These are phyloP conservation scores for Helicosporidium sp. DNA, from an alignment of 139 green algal species.

Conservation along the genomic window DNA sequence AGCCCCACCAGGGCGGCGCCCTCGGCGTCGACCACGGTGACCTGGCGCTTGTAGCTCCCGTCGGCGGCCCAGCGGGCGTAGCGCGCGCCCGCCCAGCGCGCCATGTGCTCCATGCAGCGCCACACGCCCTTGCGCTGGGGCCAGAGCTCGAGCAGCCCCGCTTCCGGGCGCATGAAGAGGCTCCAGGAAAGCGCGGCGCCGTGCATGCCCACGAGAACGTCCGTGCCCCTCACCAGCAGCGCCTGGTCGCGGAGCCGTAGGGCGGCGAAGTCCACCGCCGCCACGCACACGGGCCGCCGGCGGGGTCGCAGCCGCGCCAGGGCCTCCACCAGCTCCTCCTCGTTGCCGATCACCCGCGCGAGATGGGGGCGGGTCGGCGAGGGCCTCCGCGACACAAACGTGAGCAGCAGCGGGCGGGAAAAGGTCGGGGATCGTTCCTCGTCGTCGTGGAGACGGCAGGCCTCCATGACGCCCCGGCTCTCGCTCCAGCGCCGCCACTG, in stretches of 20 bases:
- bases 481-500: not conserved
- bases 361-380: not conserved
- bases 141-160: slow-evolving; percentile 48
- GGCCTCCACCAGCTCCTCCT: slow-evolving; percentile 3
- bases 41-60: no score
- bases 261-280: slow-evolving; percentile 6
- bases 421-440: no score
- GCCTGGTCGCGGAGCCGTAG: slow-evolving; percentile 46
- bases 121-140: slow-evolving; percentile 10
- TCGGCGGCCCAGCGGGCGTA: no score
- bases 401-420: not conserved
- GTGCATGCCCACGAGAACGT: slow-evolving; percentile 52
- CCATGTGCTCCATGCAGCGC: slow-evolving; percentile 10
- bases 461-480: not conserved
- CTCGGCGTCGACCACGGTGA: no score
- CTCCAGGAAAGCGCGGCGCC: slow-evolving; percentile 58
- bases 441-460: no score
- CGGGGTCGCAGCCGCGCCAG: not conserved
- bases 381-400: slow-evolving; percentile 5
- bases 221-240: slow-evolving; percentile 30
- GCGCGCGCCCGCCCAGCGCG: slow-evolving; percentile 4
- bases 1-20: no score
- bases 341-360: slow-evolving; percentile 7
- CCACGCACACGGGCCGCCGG: not conserved
- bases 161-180: slow-evolving; percentile 45